Conservation (phyloP, 768 basidiomycete genomes). For the Cystobasidium tubakii region DNA sequence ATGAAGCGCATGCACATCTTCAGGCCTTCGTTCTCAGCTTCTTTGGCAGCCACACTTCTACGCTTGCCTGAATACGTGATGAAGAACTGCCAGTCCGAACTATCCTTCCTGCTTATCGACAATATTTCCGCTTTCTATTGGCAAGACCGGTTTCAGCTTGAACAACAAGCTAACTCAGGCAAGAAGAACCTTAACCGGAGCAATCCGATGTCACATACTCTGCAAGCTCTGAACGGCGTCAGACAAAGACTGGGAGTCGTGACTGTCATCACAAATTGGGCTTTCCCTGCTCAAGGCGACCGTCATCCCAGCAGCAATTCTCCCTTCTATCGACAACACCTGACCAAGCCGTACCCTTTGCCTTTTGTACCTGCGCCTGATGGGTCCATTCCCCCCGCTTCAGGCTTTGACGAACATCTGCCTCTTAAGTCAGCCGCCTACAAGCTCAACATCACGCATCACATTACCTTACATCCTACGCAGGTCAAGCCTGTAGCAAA, state of each 20-base stretch:
- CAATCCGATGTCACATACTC: constrained; percentile 13
- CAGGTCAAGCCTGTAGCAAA: not conserved
- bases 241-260: constrained; percentile 22
- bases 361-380: constrained; percentile 25
- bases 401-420: constrained; percentile 6
- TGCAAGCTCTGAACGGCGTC: constrained; percentile 2
- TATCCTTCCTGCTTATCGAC: constrained; percentile 24
- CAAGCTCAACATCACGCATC: constrained; percentile 33
- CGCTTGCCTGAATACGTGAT: constrained; percentile 52
- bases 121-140: constrained; percentile 37
- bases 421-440: not conserved
- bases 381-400: not conserved
- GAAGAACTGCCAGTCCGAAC: not conserved
- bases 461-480: constrained; percentile 35
- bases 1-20: constrained; percentile 65
- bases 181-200: not conserved
- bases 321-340: constrained; percentile 38
- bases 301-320: not conserved
- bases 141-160: constrained; percentile 33
- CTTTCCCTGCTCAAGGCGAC: constrained; percentile 10
- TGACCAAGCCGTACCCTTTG: constrained; percentile 34
- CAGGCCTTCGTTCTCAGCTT: constrained; percentile 60
- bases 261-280: constrained; percentile 36
- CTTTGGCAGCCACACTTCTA: constrained; percentile 64
- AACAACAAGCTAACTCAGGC: not conserved